phyloP scores from a whole-genome alignment of 129 eudicot species.

The Mikania micrantha region DNA sequence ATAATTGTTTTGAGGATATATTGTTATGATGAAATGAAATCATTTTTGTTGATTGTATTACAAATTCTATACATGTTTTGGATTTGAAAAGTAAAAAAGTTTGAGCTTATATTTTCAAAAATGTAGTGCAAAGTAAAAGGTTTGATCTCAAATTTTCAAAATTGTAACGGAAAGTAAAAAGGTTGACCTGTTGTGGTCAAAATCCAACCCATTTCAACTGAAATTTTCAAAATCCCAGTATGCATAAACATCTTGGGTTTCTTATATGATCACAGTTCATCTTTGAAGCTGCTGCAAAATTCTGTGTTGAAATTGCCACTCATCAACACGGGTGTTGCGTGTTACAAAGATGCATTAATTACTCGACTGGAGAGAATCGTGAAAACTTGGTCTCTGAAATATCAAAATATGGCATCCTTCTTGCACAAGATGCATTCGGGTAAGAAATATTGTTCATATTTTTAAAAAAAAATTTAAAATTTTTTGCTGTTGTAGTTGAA shows the following conservation, averaged over 20 bases:
- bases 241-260: neutral
- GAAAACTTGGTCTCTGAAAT: slow-evolving; percentile 53
- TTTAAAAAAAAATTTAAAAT: too few species aligned
- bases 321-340: slow-evolving; percentile 92
- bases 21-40: neutral
- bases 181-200: neutral
- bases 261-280: slow-evolving; percentile 57
- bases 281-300: slow-evolving; percentile 66
- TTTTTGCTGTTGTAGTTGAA: neutral
- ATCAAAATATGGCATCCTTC: slow-evolving; percentile 52
- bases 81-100: neutral
- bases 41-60: neutral
- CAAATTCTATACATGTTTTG: neutral
- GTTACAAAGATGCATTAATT: slow-evolving; percentile 68
- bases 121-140: neutral
- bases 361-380: slow-evolving; percentile 52
- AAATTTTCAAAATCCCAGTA: too few species aligned
- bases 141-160: neutral
- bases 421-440: slow-evolving; percentile 93
- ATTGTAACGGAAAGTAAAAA: neutral
- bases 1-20: neutral
- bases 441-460: neutral
- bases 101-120: neutral
- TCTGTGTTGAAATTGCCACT: slow-evolving; percentile 78
- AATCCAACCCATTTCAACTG: too few species aligned